Evolutionary conservation across 768 basidiomycete species (phyloP).

Genomic region (Mycena sanguinolenta): DNA sequence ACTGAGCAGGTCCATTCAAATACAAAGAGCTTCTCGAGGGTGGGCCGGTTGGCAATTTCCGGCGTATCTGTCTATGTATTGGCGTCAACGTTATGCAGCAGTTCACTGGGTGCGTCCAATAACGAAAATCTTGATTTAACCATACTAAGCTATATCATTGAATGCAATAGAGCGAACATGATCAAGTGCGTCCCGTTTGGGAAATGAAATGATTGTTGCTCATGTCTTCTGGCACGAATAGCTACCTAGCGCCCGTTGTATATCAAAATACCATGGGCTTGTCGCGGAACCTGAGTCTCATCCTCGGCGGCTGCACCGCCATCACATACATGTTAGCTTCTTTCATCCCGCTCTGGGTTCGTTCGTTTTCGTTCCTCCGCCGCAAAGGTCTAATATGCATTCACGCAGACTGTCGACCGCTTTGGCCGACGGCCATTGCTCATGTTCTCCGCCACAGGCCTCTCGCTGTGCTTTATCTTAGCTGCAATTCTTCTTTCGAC

Average conservation of each 20-base stretch:
- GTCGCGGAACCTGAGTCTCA: constrained; percentile 53
- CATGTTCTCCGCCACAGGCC: constrained; percentile 53
- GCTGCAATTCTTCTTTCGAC: constrained; percentile 51
- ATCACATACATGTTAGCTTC: constrained; percentile 57
- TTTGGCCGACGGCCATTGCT: constrained; percentile 53
- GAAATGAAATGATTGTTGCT: neutral
- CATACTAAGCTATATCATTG: neutral
- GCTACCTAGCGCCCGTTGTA: constrained; percentile 55
- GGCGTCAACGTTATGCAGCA: constrained; percentile 58
- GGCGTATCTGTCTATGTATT: constrained; percentile 54
- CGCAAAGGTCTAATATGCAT: neutral
- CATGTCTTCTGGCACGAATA: constrained; percentile 18
- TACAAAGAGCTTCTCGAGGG: constrained; percentile 52
- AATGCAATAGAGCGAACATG: constrained; percentile 51
- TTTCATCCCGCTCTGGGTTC: constrained; percentile 55
- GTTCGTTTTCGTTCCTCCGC: neutral
- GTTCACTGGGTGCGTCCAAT: constrained; percentile 52
- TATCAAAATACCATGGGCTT: constrained; percentile 59
- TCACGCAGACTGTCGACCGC: constrained; percentile 53
- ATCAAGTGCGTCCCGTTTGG: constrained; percentile 46
- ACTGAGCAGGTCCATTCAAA: constrained; percentile 47
- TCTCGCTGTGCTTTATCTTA: constrained; percentile 54
- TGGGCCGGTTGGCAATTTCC: constrained; percentile 53
- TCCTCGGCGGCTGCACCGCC: constrained; percentile 55
- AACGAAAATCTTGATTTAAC: too few relatives aligned